These are phyloP conservation scores for Vanrija humicola DNA, from an alignment of 1,284 basidiomycete genomes.

Conservation along the genomic window DNA sequence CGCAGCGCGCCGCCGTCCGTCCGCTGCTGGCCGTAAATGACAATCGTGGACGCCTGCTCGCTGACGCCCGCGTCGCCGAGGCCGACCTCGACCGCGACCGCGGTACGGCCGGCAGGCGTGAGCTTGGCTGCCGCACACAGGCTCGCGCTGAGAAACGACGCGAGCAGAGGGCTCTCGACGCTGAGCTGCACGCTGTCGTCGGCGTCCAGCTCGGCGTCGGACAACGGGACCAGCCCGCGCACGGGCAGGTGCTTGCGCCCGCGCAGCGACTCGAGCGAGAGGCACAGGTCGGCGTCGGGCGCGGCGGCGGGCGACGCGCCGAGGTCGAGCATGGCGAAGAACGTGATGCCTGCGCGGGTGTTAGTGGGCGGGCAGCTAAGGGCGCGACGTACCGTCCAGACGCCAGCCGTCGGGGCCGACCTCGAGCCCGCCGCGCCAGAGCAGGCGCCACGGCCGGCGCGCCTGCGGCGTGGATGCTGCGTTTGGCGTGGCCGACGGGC, in stretches of 20 bases:
- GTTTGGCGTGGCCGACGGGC: too few species aligned
- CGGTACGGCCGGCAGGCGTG: slow-evolving; percentile 29
- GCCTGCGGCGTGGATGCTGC: too few species aligned
- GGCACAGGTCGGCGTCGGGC: slow-evolving; percentile 44
- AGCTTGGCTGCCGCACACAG: slow-evolving; percentile 32
- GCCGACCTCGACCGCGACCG: slow-evolving; percentile 36
- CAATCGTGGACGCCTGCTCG: slow-evolving; percentile 8
- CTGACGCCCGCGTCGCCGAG: slow-evolving; percentile 44
- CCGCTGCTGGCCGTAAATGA: slow-evolving; percentile 16
- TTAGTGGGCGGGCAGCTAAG: too few species aligned
- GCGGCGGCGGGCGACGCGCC: slow-evolving; percentile 16
- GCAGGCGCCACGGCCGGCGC: slow-evolving; percentile 33
- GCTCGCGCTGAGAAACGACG: slow-evolving; percentile 35
- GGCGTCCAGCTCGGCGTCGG: slow-evolving; percentile 33
- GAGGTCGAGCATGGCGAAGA: slow-evolving; percentile 38
- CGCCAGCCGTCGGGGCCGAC: slow-evolving; percentile 45
- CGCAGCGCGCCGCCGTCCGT: slow-evolving; percentile 9
- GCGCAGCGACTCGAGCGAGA: slow-evolving; percentile 47
- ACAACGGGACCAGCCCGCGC: slow-evolving; percentile 31
- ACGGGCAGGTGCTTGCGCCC: slow-evolving; percentile 44
- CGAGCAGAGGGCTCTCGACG: slow-evolving; percentile 24
- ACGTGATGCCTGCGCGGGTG: slow-evolving; percentile 33
- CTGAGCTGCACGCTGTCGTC: slow-evolving; percentile 38
- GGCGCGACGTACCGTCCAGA: slow-evolving; percentile 44
- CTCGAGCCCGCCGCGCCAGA: slow-evolving; percentile 48